A percentile compares a stretch with the other conserved stretches of the same genome.
These are phyloP conservation scores for Castanospermum australe DNA, from an alignment of 306 rosid species.

Conservation along the genomic window DNA sequence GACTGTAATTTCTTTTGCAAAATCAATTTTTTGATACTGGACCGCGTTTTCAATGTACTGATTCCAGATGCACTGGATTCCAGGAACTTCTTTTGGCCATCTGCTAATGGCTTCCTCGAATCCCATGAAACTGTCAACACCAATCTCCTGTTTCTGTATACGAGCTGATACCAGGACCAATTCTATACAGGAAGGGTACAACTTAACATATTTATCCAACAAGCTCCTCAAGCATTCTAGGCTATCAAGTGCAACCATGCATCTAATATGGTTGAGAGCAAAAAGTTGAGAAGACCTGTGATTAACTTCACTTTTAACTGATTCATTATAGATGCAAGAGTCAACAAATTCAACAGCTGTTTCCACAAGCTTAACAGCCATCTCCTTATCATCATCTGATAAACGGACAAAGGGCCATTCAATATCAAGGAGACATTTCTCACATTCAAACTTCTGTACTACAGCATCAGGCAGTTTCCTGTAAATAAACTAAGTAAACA, in stretches of 20 bases:
- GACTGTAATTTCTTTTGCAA: constrained; percentile 62
- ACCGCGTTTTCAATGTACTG: constrained; percentile 73
- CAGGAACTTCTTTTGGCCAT: constrained; percentile 86
- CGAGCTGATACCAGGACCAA: constrained; percentile 58
- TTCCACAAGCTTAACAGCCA: constrained; percentile 64
- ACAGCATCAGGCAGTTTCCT: constrained; percentile 84
- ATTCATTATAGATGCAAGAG: constrained; percentile 47
- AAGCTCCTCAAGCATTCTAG: constrained; percentile 48
- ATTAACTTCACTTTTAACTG: constrained; percentile 47
- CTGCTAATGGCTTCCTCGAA: constrained; percentile 69
- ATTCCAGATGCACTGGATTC: constrained; percentile 89
- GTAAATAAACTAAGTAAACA: constrained; percentile 90
- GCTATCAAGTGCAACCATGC: constrained; percentile 68
- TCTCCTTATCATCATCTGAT: constrained; percentile 60
- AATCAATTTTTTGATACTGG: constrained; percentile 47
- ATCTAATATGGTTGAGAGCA: constrained; percentile 78
- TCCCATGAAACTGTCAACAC: constrained; percentile 43
- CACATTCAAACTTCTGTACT: constrained; percentile 77
- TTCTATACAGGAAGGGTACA: constrained; percentile 79
- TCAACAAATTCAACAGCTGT: constrained; percentile 59
- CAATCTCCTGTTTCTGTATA: constrained; percentile 40
- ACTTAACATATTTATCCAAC: constrained; percentile 64
- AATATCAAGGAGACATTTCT: constrained; percentile 69
- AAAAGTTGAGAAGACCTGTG: constrained; percentile 62
- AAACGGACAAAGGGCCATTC: constrained; percentile 70